Evolutionary conservation across 164 flowering plant species (phyloP).

Genomic region (Vitis rupestris): DNA sequence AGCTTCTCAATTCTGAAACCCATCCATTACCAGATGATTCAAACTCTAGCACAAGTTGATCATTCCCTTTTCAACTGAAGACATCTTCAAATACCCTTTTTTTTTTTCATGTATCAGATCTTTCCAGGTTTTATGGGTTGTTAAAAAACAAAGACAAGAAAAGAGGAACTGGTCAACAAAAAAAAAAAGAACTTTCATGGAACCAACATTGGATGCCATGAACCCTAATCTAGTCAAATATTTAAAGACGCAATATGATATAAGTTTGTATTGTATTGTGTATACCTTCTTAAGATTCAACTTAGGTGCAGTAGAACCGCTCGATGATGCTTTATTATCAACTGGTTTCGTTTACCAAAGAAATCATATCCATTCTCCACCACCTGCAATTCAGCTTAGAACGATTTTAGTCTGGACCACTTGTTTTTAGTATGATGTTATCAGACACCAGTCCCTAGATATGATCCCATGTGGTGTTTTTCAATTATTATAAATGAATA

Average conservation of each 20-base stretch:
- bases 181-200: background rate
- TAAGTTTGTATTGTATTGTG: too few relatives aligned
- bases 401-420: background rate
- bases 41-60: background rate
- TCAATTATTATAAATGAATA: too few relatives aligned
- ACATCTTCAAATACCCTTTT: background rate
- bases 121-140: constrained; percentile 33
- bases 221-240: background rate
- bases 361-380: constrained; percentile 67
- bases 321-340: constrained; percentile 21
- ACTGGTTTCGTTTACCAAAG: constrained; percentile 51
- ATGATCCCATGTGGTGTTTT: too few relatives aligned
- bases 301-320: constrained; percentile 30
- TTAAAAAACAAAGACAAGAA: constrained; percentile 5
- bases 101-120: constrained; percentile 2
- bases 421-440: too few relatives aligned
- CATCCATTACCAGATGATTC: background rate
- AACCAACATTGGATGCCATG: background rate
- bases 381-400: constrained; percentile 29
- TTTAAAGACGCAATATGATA: background rate
- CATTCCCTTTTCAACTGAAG: constrained; percentile 10
- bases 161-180: background rate
- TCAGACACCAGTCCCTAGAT: too few relatives aligned
- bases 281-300: constrained; percentile 42
- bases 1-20: constrained; percentile 6